These are phyloP conservation scores for Exophiala lecanii-corni DNA, from an alignment of 2,329 filamentous ascomycete genomes.

Conservation along the genomic window DNA sequence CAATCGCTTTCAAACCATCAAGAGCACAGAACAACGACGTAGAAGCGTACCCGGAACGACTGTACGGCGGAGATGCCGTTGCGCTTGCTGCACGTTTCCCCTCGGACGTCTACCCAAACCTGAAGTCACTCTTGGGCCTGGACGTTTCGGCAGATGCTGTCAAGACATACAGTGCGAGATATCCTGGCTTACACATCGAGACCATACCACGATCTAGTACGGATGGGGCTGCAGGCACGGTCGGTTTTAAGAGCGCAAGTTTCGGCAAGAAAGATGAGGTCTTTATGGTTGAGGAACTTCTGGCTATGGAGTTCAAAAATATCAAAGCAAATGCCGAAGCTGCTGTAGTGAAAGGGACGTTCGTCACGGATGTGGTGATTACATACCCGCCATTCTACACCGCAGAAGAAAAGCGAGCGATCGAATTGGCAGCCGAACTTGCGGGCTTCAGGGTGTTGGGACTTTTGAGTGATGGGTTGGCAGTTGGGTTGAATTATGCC, in stretches of 20 bases:
- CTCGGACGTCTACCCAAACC: conserved; percentile 87
- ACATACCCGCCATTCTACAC: conserved; percentile 90
- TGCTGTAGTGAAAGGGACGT: conserved; percentile 69
- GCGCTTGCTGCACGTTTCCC: conserved; percentile 84
- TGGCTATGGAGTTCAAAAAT: conserved; percentile 94
- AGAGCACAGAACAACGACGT: conserved; percentile 58
- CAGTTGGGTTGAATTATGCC: conserved; percentile 92
- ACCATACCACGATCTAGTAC: conserved; percentile 42
- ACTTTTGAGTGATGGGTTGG: conserved; percentile 81
- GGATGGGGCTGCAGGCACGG: conserved; percentile 57
- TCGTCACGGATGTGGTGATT: conserved; percentile 76
- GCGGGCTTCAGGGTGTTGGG: conserved; percentile 82
- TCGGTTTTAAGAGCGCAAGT: conserved; percentile 74
- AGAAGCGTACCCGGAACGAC: conserved; percentile 72
- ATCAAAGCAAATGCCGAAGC: conserved; percentile 82
- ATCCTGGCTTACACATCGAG: conserved; percentile 72
- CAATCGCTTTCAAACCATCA: conserved; percentile 89
- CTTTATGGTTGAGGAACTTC: conserved; percentile 80
- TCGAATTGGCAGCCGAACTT: conserved; percentile 78
- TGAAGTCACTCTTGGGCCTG: conserved; percentile 86
- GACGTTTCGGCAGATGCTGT: conserved; percentile 55
- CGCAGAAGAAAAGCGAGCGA: conserved; percentile 78
- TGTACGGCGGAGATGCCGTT: conserved; percentile 87
- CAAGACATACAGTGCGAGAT: conserved; percentile 66
- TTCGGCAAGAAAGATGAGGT: conserved; percentile 58